Evolutionary conservation across 139 green algal genomes (phyloP).

Genomic region (Limnomonas spitsbergensis): DNA sequence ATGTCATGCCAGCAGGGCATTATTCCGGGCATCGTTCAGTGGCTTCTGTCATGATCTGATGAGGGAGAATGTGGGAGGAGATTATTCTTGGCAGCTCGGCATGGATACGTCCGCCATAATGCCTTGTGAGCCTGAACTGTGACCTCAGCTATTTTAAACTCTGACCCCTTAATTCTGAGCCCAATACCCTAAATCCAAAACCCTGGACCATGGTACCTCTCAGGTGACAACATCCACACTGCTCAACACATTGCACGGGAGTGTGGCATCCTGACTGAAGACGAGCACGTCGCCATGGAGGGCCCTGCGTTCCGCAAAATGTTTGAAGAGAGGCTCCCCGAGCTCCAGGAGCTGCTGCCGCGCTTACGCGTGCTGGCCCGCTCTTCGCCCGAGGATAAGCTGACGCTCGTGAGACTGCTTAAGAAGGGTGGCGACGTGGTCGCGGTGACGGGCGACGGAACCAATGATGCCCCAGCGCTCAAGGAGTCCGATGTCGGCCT

Average conservation of each 20-base stretch:
- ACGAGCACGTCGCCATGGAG: conserved; percentile 3
- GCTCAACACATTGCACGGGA: conserved; percentile 94
- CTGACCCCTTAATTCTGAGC: too few species aligned
- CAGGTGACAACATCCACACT: conserved; percentile 96
- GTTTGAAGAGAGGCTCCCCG: conserved; percentile 4
- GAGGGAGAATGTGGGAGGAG: too few species aligned
- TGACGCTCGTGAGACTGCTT: conserved; percentile 84
- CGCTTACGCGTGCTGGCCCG: conserved; percentile 84
- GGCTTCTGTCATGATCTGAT: too few species aligned
- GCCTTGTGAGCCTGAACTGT: too few species aligned
- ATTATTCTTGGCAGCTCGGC: too few species aligned
- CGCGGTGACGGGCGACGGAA: conserved; percentile 93
- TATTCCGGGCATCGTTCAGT: too few species aligned
- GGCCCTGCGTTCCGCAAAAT: conserved; percentile 76
- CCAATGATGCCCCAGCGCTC: conserved; percentile 95
- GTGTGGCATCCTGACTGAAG: conserved; percentile 86
- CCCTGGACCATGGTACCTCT: too few species aligned
- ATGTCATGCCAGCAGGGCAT: too few species aligned
- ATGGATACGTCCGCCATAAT: too few species aligned
- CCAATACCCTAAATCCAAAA: too few species aligned
- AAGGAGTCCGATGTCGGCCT: conserved; percentile 95
- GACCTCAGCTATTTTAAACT: too few species aligned
- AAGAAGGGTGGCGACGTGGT: conserved; percentile 90
- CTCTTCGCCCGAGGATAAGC: conserved; percentile 93
- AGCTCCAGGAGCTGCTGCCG: conserved; percentile 7